Base-by-base conservation (phyloP, 1,139 yeast species). In the Candida sojae region DNA sequence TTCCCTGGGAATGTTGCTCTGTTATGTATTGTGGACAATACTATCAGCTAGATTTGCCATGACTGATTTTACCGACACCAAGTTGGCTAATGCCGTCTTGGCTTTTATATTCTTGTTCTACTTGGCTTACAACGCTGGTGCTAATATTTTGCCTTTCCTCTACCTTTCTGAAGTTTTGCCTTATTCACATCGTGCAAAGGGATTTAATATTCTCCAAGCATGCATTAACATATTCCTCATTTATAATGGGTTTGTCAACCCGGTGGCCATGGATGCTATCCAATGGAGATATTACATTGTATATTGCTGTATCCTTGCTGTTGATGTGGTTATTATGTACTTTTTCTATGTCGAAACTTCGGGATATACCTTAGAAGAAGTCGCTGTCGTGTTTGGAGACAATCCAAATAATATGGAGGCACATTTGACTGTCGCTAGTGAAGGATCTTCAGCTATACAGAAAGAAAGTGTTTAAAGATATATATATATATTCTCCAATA, bases 271-370 rank as follows among this genome's bases (percentile, higher is more conserved):
- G 81, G 82, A 74, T 50, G 77, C 77, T 32, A 77, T 82, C 53
- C 71, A 70, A 37, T 82, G 85, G 84, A 80, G 77, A 58, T 82
- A 80, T 66, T 82, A 82, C 61, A 79, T 82, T 54, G 83, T 82
- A 8, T 81, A 63, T 62, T 66, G 77, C 54, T 68, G 75, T 60
- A 57, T 69, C 36, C 57, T 75, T 42, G 69, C 63, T 1, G 72
- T 70, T 41, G 79, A 75, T 53, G 54, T 71, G 17, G 49, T 60
- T 9, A 61, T 73, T 30, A 75, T 73, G 34, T 70, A 61, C 57
- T 70, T 79, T 63, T 66, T 70, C 56, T 75, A 67, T 58, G 77
- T 79, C 36, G 83, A 79, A 61, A 79, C 83, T 17, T 64, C 76
- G 38, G 83, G 83, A 26, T 70, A 76, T 58, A 74, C 83, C 8